Evolutionary conservation across 75 land plant species (phyloP).

Genomic region (Adiantum capillusveneris): DNA sequence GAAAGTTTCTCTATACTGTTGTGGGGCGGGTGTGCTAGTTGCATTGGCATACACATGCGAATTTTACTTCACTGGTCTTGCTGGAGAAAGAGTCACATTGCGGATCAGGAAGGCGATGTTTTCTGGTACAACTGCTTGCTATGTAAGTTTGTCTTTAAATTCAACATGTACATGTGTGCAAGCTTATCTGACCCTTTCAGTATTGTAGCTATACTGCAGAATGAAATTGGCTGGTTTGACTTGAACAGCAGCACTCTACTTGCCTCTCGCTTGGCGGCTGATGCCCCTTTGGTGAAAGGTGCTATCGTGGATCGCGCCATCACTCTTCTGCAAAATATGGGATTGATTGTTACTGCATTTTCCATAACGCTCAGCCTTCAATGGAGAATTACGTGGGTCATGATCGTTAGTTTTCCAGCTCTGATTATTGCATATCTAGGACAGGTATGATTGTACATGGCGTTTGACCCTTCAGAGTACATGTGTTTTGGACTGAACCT

Average conservation of each 20-base stretch:
- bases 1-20: constrained; percentile 65
- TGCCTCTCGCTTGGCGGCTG: constrained; percentile 35
- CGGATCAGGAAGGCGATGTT: constrained; percentile 30
- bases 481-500: too few relatives aligned
- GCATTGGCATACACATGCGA: constrained; percentile 49
- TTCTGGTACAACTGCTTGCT: constrained; percentile 21
- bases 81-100: constrained; percentile 43
- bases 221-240: constrained; percentile 74
- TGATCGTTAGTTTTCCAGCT: constrained; percentile 46
- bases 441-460: too few relatives aligned
- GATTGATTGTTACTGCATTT: constrained; percentile 34
- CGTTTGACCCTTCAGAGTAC: too few relatives aligned
- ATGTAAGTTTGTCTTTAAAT: not conserved
- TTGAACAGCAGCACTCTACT: constrained; percentile 39
- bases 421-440: constrained; percentile 32
- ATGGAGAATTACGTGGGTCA: constrained; percentile 44
- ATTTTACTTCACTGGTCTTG: constrained; percentile 46
- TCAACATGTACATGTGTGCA: not conserved
- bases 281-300: constrained; percentile 44
- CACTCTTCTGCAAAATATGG: constrained; percentile 41
- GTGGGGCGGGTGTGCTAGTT: constrained; percentile 49
- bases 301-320: constrained; percentile 52
- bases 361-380: constrained; percentile 25
- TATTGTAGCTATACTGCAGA: constrained; percentile 38
- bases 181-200: not conserved